phyloP scores from a whole-genome alignment of 108 stramenopile genomes.

The Mediolabrus comicus region DNA sequence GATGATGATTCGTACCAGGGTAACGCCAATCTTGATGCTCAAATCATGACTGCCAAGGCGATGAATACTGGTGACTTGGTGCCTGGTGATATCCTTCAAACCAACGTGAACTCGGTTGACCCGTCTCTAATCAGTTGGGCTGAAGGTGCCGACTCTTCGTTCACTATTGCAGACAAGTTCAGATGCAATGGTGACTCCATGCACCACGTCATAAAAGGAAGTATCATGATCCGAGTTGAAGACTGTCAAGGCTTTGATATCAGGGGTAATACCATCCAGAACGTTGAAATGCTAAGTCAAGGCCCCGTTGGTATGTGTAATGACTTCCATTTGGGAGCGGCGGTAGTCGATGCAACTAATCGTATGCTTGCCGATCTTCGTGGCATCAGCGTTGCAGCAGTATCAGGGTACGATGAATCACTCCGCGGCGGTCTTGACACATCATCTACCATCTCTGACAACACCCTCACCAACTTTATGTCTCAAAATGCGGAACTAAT shows the following conservation, averaged over 20 bases:
- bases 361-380: slow-evolving; percentile 4
- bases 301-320: neutral
- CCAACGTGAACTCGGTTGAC: neutral
- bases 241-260: slow-evolving; percentile 4
- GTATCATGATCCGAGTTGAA: slow-evolving; percentile 14
- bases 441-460: neutral
- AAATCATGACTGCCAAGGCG: slow-evolving; percentile 12
- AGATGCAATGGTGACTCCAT: slow-evolving; percentile 16
- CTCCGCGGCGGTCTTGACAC: neutral
- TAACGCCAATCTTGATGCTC: slow-evolving; percentile 6
- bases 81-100: neutral
- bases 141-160: neutral
- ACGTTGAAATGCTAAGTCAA: slow-evolving; percentile 3
- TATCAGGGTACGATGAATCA: neutral
- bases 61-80: neutral
- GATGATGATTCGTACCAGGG: neutral
- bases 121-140: neutral
- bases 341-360: neutral
- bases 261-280: slow-evolving; percentile 9
- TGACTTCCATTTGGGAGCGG: slow-evolving; percentile 1
- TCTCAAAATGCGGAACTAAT: slow-evolving; percentile 3
- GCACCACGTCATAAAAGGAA: slow-evolving; percentile 13
- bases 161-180: neutral
- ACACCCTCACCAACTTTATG: neutral
- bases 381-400: slow-evolving; percentile 10